Conservation (phyloP, 1,284 basidiomycete genomes). For the Schizophyllum commune region DNA sequence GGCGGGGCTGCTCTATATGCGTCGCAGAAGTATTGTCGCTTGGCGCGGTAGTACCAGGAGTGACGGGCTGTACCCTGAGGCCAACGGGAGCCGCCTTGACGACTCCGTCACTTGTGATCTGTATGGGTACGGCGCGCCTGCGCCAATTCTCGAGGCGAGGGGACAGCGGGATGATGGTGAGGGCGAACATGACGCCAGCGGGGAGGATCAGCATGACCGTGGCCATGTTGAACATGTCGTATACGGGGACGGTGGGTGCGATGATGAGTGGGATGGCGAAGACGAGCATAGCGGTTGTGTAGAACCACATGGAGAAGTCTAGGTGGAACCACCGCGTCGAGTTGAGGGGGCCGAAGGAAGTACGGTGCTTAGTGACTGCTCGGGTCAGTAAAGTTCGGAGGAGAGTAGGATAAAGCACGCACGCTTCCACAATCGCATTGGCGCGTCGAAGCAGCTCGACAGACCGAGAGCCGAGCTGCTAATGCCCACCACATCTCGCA, state of each 20-base stretch:
- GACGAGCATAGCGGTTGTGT: constrained; percentile 19
- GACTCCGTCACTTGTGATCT: not conserved
- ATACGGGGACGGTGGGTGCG: constrained; percentile 18
- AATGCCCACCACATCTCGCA: constrained; percentile 19
- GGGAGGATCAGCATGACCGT: constrained; percentile 23
- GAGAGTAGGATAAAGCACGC: constrained; percentile 2
- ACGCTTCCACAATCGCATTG: constrained; percentile 21
- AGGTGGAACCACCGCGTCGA: constrained; percentile 22
- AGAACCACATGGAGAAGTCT: constrained; percentile 25
- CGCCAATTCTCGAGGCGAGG: not conserved
- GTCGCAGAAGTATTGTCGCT: not conserved
- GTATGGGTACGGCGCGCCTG: not conserved
- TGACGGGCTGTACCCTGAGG: not conserved
- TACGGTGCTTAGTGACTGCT: constrained; percentile 16
- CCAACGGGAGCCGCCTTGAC: not conserved
- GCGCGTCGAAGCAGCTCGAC: constrained; percentile 24
- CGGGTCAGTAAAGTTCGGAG: not conserved
- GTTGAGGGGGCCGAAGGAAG: constrained; percentile 19
- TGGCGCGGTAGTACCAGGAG: not conserved
- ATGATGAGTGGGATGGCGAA: constrained; percentile 21
- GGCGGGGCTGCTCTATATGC: not conserved
- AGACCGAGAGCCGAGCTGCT: constrained; percentile 21
- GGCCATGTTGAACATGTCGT: constrained; percentile 20
- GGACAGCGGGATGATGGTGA: constrained; percentile 16
- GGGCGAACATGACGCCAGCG: constrained; percentile 18